Percentiles rank a stretch among this genome's conserved stretches.
These are phyloP conservation scores for Chlorophyllum brunneum DNA, from an alignment of 768 basidiomycete genomes.

Conservation along the genomic window DNA sequence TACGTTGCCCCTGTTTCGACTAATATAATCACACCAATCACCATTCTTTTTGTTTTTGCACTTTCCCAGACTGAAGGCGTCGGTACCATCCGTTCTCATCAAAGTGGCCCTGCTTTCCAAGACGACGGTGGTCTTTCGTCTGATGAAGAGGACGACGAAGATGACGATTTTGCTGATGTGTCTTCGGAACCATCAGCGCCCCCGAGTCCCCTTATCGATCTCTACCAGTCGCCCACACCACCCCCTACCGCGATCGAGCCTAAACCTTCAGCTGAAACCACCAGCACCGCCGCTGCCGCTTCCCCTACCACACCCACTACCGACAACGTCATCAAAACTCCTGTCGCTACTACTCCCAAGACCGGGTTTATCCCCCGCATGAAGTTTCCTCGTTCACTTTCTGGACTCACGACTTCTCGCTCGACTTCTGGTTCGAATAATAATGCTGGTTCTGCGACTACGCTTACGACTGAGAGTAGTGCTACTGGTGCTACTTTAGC, in stretches of 20 bases:
- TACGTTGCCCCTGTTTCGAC: no score
- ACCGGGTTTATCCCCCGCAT: conserved; percentile 20
- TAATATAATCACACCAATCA: not conserved
- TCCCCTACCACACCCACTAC: conserved; percentile 21
- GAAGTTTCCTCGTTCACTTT: conserved; percentile 19
- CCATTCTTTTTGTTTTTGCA: conserved; percentile 1
- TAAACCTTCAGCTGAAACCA: conserved; percentile 1
- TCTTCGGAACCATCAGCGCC: conserved; percentile 17
- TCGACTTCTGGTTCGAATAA: conserved; percentile 1
- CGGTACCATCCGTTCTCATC: conserved; percentile 72
- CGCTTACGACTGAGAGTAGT: not conserved
- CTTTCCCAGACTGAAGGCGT: conserved; percentile 72
- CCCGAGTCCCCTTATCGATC: conserved; percentile 15
- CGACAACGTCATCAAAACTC: conserved; percentile 16
- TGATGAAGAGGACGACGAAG: conserved; percentile 31
- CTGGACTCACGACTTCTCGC: conserved; percentile 13
- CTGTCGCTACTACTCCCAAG: conserved; percentile 17
- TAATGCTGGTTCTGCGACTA: not conserved
- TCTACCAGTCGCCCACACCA: conserved; percentile 19
- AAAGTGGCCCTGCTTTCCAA: conserved; percentile 50
- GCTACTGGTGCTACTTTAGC: not conserved
- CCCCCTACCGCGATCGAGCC: conserved; percentile 6
- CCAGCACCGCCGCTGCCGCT: conserved; percentile 6
- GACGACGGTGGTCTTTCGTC: conserved; percentile 77
- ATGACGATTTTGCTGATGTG: conserved; percentile 27